Base-by-base conservation (phyloP, 345 rosid species). In the Camelina laxa region DNA sequence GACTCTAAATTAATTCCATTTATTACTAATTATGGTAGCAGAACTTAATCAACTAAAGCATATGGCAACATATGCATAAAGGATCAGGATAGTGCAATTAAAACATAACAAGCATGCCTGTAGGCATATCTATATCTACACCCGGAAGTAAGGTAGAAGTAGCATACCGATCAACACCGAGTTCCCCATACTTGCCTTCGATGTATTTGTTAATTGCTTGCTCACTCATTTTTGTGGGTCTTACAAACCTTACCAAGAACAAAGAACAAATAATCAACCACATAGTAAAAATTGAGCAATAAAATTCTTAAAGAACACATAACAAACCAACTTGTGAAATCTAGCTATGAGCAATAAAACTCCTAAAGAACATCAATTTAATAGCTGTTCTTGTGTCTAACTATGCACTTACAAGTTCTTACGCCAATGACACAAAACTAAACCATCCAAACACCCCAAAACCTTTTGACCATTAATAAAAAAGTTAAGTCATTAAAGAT, bases 121-220 rank as follows among this genome's bases (percentile, higher is more conserved):
- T 16, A 51, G 39, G 7, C 1, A 5, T 47, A 38, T 59, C 22
- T 15, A 58, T 38, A 42, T 39, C 50, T 44, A 69, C 24, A 47
- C 14, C 7, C n/a, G 4, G 36, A 48, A 70, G 58, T 39, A 17
- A 45, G 68, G 49, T 4, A 51, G 27, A 17, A 69, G 55, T 36
- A 71, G 75, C 86, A 66, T 85, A 94, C 98, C 94, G 84, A 69
- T 94, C 91, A 76, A 94, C 94, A 62, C 98, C 95, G 64, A 94
- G 72, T 81, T 88, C 87, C 2, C 98, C 97, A 50, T 91, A 94
- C 82, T 94, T 93, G 77, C 90, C 95, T 77, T 80, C 83, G 3
- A 94, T 86, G 71, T 91, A 94, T 74, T 85, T 83, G 61, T 87
- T 87, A 60, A 86, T 78, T 67, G 91, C 89, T 74, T 83, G 84